These are phyloP conservation scores for Salix viminalis DNA, from an alignment of 345 rosid species.

Conservation along the genomic window DNA sequence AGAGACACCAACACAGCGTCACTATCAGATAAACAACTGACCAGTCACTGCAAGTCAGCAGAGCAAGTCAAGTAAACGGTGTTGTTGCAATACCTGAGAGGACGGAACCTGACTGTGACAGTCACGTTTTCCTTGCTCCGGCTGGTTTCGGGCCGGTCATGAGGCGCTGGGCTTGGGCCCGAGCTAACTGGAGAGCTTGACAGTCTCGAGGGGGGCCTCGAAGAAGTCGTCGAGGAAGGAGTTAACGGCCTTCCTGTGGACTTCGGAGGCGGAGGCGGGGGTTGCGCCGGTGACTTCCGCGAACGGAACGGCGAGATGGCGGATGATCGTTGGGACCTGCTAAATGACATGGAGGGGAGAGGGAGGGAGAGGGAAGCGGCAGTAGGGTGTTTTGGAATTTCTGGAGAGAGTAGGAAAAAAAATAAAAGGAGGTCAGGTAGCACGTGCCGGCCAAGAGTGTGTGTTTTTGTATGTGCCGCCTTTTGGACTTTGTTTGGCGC, in stretches of 20 bases:
- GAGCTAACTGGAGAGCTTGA: slow-evolving; percentile 38
- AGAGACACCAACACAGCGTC: not conserved
- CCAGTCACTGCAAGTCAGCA: slow-evolving; percentile 6
- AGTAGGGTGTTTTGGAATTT: not conserved
- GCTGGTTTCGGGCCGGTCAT: slow-evolving; percentile 33
- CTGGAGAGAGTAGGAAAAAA: slow-evolving; percentile 1
- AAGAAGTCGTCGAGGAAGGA: slow-evolving; percentile 41
- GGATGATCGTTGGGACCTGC: slow-evolving; percentile 53
- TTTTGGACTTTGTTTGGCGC: slow-evolving; percentile 30
- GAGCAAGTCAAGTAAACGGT: not conserved
- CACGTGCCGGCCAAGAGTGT: slow-evolving; percentile 20
- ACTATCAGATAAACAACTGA: slow-evolving; percentile 5
- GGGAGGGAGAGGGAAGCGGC: not conserved
- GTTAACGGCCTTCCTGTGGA: slow-evolving; percentile 37
- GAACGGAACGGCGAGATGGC: slow-evolving; percentile 79
- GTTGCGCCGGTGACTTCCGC: slow-evolving; percentile 53
- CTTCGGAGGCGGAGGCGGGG: slow-evolving; percentile 30
- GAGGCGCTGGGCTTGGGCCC: slow-evolving; percentile 33
- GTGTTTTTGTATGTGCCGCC: slow-evolving; percentile 24
- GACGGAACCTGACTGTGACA: slow-evolving; percentile 79
- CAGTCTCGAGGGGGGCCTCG: slow-evolving; percentile 44
- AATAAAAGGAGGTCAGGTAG: not conserved
- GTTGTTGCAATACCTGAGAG: slow-evolving; percentile 52
- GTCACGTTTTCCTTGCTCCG: slow-evolving; percentile 69
- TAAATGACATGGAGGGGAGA: slow-evolving; percentile 42